Evolutionary conservation across 2,329 filamentous ascomycete species (phyloP), one percentile per base, ranked within the genome.

Genomic region (Xylariales sp.): DNA sequence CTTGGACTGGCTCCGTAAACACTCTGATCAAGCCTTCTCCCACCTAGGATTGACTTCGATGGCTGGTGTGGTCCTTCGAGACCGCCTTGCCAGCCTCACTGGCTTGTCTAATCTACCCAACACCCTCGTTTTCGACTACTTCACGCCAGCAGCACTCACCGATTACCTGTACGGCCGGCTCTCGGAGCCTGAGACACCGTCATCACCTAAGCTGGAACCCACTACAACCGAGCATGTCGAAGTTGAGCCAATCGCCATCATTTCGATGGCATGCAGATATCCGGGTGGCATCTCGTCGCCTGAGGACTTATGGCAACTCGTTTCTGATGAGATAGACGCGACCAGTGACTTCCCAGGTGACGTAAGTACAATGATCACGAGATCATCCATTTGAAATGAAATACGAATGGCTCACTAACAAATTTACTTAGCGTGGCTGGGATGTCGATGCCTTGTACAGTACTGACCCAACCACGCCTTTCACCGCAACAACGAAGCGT

Each of bases 81-180:
- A 35, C 7, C 33, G 33, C 25, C 33, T 35, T n/a, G 33, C 33
- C 20, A 35, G 21, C 21, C 33, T 35, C 33, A 35, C 33, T 18
- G 33, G 33, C 33, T 35, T 35, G 33, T 12, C 11, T 5, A 23
- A 35, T 17, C 14, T 35, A n/a, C 33, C 33, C 8, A 35, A 35
- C 20, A 35, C 33, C 15, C 33, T 35, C 20, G 33, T 35, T 12
- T 35, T 35, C 28, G 33, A 35, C 20, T 35, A 35, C 33, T 28
- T 23, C n/a, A 35, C 33, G 3, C 33, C 33, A 7, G 33, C 33
- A 17, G 33, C 33, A 12, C 21, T 35, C 15, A 27, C 21, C 23
- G 33, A 35, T 6, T 35, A 35, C 20, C 33, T 35, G 4, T 35
- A 17, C 13, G 18, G 20, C 21, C 20, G 33, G n/a, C 33, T 35